Percentiles rank a stretch among this genome's conserved stretches.
These are phyloP conservation scores for Camelina hispida DNA, from an alignment of 345 rosid genomes.

Conservation along the genomic window DNA sequence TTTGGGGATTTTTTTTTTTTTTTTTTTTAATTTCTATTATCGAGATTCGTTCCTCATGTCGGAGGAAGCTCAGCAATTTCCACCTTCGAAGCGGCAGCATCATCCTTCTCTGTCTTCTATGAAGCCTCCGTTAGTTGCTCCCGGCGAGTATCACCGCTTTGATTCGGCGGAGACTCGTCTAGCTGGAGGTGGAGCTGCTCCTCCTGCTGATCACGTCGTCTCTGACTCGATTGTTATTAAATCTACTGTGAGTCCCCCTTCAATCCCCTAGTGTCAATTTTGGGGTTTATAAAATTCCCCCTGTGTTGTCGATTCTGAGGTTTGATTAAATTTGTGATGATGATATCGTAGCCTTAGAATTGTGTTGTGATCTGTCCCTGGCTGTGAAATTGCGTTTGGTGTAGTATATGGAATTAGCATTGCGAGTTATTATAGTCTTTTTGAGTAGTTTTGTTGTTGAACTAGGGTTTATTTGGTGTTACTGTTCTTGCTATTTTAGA, in stretches of 20 bases:
- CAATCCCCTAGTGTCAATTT: neutral
- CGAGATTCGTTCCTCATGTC: slow-evolving; percentile 55
- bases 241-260: slow-evolving; percentile 60
- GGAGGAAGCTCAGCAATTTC: slow-evolving; percentile 45
- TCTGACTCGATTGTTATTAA: slow-evolving; percentile 64
- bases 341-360: slow-evolving; percentile 18
- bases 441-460: slow-evolving; percentile 28
- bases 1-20: slow-evolving; percentile 18
- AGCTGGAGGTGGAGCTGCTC: slow-evolving; percentile 13
- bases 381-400: neutral
- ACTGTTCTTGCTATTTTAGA: slow-evolving; percentile 22
- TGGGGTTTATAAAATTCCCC: neutral
- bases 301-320: slow-evolving; percentile 12
- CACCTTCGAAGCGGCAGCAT: slow-evolving; percentile 51
- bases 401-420: slow-evolving; percentile 36
- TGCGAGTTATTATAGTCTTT: slow-evolving; percentile 1
- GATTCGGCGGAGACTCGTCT: slow-evolving; percentile 46
- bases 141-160: slow-evolving; percentile 81
- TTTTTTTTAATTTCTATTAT: neutral
- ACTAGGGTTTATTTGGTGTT: slow-evolving; percentile 28
- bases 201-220: slow-evolving; percentile 57
- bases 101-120: slow-evolving; percentile 61
- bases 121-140: slow-evolving; percentile 72
- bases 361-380: slow-evolving; percentile 46
- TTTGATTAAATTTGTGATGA: neutral